Evolutionary conservation across 305 asterid genomes (phyloP), one percentile per base, ranked within the genome.

Genomic region (Ruellia speciosa): DNA sequence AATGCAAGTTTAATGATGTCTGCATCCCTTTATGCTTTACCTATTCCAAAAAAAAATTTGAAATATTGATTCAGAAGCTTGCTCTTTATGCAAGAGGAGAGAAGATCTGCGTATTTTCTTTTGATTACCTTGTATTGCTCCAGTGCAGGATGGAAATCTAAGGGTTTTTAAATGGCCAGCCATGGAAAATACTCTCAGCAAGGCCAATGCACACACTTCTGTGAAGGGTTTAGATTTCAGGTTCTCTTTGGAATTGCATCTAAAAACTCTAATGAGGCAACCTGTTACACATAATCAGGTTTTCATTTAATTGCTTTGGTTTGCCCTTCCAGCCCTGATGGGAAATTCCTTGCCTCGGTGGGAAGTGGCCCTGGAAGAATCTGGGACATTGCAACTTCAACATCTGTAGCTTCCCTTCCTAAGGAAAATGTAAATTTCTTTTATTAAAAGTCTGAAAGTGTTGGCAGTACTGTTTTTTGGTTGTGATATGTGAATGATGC

Each of bases 141-240:
- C 82, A 68, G 79, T 60, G 62, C 86, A 92, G 99, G 97, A 88
- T 70, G 99, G 99, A 67, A 86, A 81, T 74, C 80, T 92, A 60
- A 84, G 90, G 81, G 83, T 81, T 66, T 87, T 78, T 65, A 77
- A 79, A 77, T 90, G 98, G 98, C 95, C 95, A 47, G 28, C 84
- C 76, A 82, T 88, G 97, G 88, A 82, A 65, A 67, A 52, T 68
- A 66, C 74, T 66, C 78, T 92, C 54, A 79, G 70, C 54, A 81
- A 88, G 73, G 75, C 70, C 33, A 73, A 67, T 33, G 87, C 77
- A 52, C 95, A 88, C 77, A 11, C 87, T 68, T 78, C 90, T 49
- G 95, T 92, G 68, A 92, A 92, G 74, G 87, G 82, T 79, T 71
- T 88, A 70, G 88, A 84, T 79, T 88, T 88, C 93, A 88, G 99